Evolutionary conservation across 164 flowering plant species (phyloP), one percentile per base, ranked within the genome.

Genomic region (Sextonia rubra): DNA sequence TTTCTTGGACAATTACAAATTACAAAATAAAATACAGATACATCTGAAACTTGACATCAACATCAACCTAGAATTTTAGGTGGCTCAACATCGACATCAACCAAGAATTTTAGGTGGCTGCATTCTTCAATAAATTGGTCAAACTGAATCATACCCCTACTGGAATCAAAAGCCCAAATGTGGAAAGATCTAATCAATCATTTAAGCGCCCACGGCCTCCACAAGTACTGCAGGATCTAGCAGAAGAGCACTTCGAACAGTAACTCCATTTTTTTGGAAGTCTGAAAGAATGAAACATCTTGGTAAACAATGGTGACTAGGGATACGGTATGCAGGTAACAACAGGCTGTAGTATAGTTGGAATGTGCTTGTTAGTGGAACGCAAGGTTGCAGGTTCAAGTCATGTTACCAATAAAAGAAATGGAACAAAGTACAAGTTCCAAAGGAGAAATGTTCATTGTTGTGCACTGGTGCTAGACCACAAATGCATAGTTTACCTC

Each of bases 181-280:
- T 26, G 8, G n/a, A 3, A 18, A 47, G 47, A 44, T 4, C 37
- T 26, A 48, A 56, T 73, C 44, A 81, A 47, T 2, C 62, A 60
- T 75, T 89, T 44, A 82, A 69, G 66, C 25, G 66, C 55, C 99
- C 99, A 72, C 87, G 76, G 44, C 99, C 99, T 64, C 82, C 90
- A 73, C 99, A 95, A 14, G 86, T 77, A 29, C 32, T 80, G 74
- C 99, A 95, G 15, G 94, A 88, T 68, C 98, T 85, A 44, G 92
- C 74, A 64, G 98, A 89, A 22, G 96, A 88, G 84, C 98, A 95
- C 69, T 88, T 91, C 58, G 92, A 84, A 69, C 98, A 93, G 85
- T 95, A 93, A 79, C 92, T 91, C 99, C 99, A 95, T 84, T 95
- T 95, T 82, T 90, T 91, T 3, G 99, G 98, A 73, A 95, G 94